Base-by-base conservation (phyloP, 2,329 filamentous ascomycete genomes). In the Lasiodiplodia gonubiensis region DNA sequence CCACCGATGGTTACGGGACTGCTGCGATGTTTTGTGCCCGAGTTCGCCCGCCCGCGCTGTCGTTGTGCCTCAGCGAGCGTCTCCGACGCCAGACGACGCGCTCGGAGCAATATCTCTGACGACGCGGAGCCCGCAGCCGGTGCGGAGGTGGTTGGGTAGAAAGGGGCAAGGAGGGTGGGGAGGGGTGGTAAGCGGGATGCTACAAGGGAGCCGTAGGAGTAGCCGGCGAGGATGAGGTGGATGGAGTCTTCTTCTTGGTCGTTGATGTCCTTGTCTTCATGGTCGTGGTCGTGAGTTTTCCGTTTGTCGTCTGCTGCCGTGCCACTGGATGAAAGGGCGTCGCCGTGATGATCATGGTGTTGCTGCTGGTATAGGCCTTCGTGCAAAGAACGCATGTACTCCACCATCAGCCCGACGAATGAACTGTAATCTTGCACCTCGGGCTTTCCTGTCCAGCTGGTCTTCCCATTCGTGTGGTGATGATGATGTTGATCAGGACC, bases 151-250 rank as follows among this genome's bases (percentile, higher is more conserved):
- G 79, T 1, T 83, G 79, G 0, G 88, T 53, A 49, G 71, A 95
- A 93, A 0, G 85, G 79, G 1, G 83, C 77, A 27, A 92, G 78
- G 33, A 96, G 86, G 0, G 73, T 74, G 0, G 77, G 68, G 0
- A 83, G 79, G 0, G 88, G 83, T 0, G 93, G 92, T 0, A 97
- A 84, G 67, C 90, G 88, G 0, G 86, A 88, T 2, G 92, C 89
- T 48, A 98, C 87, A 74, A 97, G 86, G 4, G 93, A 92, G 52
- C 95, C 95, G 77, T 97, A 97, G 0, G 93, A 97, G 77, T 97
- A 97, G 14, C 94, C 94, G 2, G 86, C 90, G 7, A 95, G 82
- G 5, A 97, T 72, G 0, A 89, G 70, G 39, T 74, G 72, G 16
- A 80, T 70, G 1, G 27, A 21, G 18, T 59, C 46, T 14, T 63